phyloP scores from a whole-genome alignment of 75 land plant genomes.

The Sequoia sempervirens region DNA sequence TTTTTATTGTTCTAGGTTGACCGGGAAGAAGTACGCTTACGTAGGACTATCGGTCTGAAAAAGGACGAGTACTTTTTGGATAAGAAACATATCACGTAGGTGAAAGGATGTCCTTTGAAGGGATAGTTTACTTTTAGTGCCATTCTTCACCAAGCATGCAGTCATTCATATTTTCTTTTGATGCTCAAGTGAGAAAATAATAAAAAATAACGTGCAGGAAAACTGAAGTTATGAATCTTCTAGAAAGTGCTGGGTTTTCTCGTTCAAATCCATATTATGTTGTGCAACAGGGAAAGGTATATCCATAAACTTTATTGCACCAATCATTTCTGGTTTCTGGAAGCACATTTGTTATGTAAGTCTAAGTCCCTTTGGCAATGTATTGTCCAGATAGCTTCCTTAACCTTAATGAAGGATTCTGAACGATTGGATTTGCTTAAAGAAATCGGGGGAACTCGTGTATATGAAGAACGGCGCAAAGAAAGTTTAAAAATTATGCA shows the following conservation, averaged over 20 bases:
- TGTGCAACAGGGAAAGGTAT: conserved; percentile 98
- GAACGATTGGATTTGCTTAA: conserved; percentile 94
- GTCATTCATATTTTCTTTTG: neutral
- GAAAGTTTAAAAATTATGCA: conserved; percentile 99
- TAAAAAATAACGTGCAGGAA: conserved; percentile 50
- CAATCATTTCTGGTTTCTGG: neutral
- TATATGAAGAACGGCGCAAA: conserved; percentile 94
- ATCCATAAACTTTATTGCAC: neutral
- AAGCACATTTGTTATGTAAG: conserved; percentile 1
- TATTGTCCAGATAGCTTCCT: conserved; percentile 78
- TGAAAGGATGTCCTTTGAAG: neutral
- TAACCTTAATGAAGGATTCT: conserved; percentile 96
- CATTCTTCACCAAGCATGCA: neutral
- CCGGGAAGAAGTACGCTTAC: conserved; percentile 89
- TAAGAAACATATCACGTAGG: conserved; percentile 92
- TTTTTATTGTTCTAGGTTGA: conserved; percentile 56
- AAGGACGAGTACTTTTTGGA: conserved; percentile 98
- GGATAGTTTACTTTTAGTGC: neutral
- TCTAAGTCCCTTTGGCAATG: conserved; percentile 3
- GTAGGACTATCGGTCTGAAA: conserved; percentile 85
- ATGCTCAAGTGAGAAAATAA: neutral
- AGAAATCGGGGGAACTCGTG: conserved; percentile 99
- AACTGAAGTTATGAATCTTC: conserved; percentile 97
- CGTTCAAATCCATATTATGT: conserved; percentile 99
- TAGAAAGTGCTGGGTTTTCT: conserved; percentile 99